Conservation (phyloP, 2,329 filamentous ascomycete genomes). For the Onygenales sp. region DNA sequence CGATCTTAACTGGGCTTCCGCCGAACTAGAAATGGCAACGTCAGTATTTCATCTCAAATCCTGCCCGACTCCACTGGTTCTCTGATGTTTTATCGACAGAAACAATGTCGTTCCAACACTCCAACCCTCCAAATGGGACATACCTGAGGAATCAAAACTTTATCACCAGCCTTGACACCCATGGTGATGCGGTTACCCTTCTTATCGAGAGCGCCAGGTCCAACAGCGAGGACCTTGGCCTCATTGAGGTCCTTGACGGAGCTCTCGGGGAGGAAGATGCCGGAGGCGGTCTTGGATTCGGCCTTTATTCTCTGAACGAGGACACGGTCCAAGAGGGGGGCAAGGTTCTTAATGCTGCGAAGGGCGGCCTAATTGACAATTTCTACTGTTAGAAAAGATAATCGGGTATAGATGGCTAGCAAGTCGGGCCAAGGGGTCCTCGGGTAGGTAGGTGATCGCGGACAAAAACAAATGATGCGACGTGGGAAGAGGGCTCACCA, state of each 20-base stretch:
- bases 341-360: constrained; percentile 91
- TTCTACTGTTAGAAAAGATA: constrained; percentile 3
- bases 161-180: constrained; percentile 75
- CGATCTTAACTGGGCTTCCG: constrained; percentile 91
- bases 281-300: constrained; percentile 88
- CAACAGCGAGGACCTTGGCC: constrained; percentile 90
- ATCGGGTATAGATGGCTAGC: constrained; percentile 1
- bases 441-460: not conserved
- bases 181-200: constrained; percentile 81
- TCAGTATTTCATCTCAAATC: constrained; percentile 10
- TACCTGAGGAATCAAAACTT: constrained; percentile 92
- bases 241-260: constrained; percentile 98
- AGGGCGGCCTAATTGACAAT: constrained; percentile 43
- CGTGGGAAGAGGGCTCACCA: not conserved
- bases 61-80: no score
- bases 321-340: constrained; percentile 93
- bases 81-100: no score
- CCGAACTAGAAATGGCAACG: constrained; percentile 55
- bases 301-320: constrained; percentile 97
- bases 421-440: not conserved
- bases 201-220: constrained; percentile 77
- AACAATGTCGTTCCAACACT: no score
- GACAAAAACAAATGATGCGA: not conserved
- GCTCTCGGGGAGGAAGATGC: constrained; percentile 96
- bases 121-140: constrained; percentile 18